Evolutionary conservation across 257 asterid genomes (phyloP).

Genomic region (Nicotiana attenuata): DNA sequence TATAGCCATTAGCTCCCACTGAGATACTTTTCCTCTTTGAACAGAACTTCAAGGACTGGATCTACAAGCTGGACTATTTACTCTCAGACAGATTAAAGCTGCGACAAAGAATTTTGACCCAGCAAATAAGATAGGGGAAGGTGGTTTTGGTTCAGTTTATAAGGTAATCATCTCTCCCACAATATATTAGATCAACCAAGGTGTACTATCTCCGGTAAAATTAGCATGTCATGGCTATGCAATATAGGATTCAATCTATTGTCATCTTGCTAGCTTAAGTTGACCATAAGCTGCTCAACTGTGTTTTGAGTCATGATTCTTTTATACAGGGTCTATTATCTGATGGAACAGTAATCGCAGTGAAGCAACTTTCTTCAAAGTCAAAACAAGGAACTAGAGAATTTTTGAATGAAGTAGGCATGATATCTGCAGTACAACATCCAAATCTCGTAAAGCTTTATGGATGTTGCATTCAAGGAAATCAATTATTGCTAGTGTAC

Average conservation of each 20-base stretch:
- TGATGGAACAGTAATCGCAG: conserved; percentile 87
- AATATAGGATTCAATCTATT: not conserved
- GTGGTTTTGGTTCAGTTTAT: conserved; percentile 88
- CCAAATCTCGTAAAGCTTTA: conserved; percentile 84
- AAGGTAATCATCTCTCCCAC: conserved; percentile 45
- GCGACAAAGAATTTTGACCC: conserved; percentile 85
- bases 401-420: conserved; percentile 82
- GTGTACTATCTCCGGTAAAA: not conserved
- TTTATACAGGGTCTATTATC: conserved; percentile 55
- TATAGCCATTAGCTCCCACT: not conserved
- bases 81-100: conserved; percentile 68
- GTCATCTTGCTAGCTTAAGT: not conserved
- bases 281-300: not conserved
- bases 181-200: not conserved
- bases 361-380: conserved; percentile 86
- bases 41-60: conserved; percentile 80
- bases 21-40: conserved; percentile 1
- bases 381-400: conserved; percentile 89
- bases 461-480: conserved; percentile 90
- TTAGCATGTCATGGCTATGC: no score
- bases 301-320: not conserved
- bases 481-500: conserved; percentile 60
- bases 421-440: conserved; percentile 81
- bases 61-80: conserved; percentile 71
- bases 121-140: conserved; percentile 85